Percentiles rank a stretch among this genome's conserved stretches.
Conservation (phyloP, 1,284 basidiomycete species). For the Melanopsichium pennsylvanicum region DNA sequence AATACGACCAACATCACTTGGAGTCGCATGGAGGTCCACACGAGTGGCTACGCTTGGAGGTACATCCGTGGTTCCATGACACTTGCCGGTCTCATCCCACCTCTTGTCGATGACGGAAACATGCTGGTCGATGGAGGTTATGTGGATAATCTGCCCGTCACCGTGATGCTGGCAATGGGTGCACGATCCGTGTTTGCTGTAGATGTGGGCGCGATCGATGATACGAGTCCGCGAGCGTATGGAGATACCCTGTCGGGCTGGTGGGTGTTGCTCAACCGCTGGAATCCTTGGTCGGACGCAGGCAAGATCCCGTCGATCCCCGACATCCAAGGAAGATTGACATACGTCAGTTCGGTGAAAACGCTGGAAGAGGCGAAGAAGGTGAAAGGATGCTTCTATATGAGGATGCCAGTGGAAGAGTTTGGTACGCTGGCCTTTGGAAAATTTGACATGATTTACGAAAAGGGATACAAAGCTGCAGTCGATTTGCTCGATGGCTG, state of each 20-base stretch:
- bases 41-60: constrained; percentile 78
- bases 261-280: constrained; percentile 92
- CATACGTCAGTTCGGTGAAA: constrained; percentile 95
- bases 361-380: constrained; percentile 93
- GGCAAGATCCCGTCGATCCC: constrained; percentile 88
- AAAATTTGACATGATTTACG: constrained; percentile 73
- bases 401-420: constrained; percentile 83
- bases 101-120: constrained; percentile 90
- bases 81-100: constrained; percentile 90
- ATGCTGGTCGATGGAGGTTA: constrained; percentile 67
- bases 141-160: constrained; percentile 71
- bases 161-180: constrained; percentile 90
- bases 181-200: constrained; percentile 91
- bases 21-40: constrained; percentile 95
- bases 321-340: constrained; percentile 92
- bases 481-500: constrained; percentile 78
- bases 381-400: constrained; percentile 85
- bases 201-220: constrained; percentile 94
- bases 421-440: constrained; percentile 64
- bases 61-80: constrained; percentile 94
- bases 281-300: constrained; percentile 72
- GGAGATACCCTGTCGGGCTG: constrained; percentile 96
- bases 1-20: constrained; percentile 99
- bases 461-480: constrained; percentile 81
- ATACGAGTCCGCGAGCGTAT: constrained; percentile 91